Base-by-base conservation (phyloP, 129 eudicot genomes). In the Flaveria linearis region DNA sequence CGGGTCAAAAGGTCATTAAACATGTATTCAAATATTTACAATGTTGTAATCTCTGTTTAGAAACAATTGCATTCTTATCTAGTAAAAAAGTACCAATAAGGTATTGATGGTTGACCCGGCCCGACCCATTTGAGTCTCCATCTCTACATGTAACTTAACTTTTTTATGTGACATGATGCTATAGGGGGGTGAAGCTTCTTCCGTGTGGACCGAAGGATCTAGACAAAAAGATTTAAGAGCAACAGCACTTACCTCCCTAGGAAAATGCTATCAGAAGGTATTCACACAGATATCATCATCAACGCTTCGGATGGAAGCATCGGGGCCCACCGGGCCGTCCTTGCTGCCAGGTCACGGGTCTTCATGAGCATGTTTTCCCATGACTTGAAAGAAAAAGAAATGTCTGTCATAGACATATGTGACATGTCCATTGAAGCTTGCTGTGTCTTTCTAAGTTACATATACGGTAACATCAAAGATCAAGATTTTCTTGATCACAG, bases 291-390 rank as follows among this genome's bases (percentile, higher is more conserved):
- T 74, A 89, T 91, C 56, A 72, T 77, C 30, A 95, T 95, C 73
- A 87, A 89, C 45, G 87, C 97, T 36, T 86, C 96, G 0, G 87
- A 91, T 14, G 94, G 99, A 28, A 82, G 85, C 89, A 79, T 86
- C 3, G 84, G 86, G 79, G 97, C 99, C 33, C 99, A 95, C 78
- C 88, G 97, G 9, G 97, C 99, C 8, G 90, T 95, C 64, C 92
- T 95, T 11, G 97, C 99, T 9, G 82, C 96, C 67, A 78, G 97
- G 11, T 95, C 99, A 0, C 94, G 96, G 3, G 99, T 95, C 53
- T 91, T 95, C 83, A 87, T 82, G 62, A 85, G 94, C 92, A 95
- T 95, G 99, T 95, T 95, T 75, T 83, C 90, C 5, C 97, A 91
- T 43, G 91, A 94, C 74, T 90, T 94, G 1, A 87, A 81, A 82